These are phyloP conservation scores for Arachnopeziza araneosa DNA, from an alignment of 2,329 filamentous ascomycete genomes.

Conservation along the genomic window DNA sequence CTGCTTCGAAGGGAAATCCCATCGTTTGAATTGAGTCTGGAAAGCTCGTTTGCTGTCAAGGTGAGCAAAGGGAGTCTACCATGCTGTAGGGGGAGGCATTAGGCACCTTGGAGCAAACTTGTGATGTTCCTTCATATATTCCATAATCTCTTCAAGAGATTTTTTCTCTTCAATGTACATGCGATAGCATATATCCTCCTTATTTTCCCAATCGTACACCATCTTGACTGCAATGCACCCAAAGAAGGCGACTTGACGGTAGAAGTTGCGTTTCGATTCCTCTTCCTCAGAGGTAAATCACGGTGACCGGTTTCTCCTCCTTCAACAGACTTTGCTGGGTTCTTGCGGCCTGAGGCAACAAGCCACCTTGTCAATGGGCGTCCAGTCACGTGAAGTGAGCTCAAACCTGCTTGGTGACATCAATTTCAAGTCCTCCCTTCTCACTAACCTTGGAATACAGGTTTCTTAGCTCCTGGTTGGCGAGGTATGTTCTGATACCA, in stretches of 20 bases:
- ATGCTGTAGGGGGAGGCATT: slow-evolving; percentile 5
- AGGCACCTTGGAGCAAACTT: slow-evolving; percentile 66
- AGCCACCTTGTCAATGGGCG: neutral
- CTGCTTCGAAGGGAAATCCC: slow-evolving; percentile 73
- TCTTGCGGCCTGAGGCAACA: neutral
- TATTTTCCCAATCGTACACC: slow-evolving; percentile 62
- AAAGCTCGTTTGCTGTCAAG: slow-evolving; percentile 63
- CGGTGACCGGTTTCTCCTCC: neutral
- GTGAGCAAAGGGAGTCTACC: neutral
- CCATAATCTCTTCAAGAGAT: slow-evolving; percentile 68
- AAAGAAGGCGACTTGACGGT: neutral
- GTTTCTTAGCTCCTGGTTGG: neutral
- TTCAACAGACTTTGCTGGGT: neutral
- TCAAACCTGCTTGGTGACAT: neutral
- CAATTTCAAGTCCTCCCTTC: neutral
- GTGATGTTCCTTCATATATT: slow-evolving; percentile 59
- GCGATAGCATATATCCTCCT: slow-evolving; percentile 58
- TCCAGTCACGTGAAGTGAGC: neutral
- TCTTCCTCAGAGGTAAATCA: neutral
- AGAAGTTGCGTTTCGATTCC: neutral
- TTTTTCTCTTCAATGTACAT: slow-evolving; percentile 74
- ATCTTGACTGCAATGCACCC: slow-evolving; percentile 18
- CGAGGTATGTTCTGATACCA: neutral
- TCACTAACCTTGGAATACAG: neutral
- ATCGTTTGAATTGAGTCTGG: slow-evolving; percentile 63